These are phyloP conservation scores for Allium sativum DNA, from an alignment of 106 monocot species.

Conservation along the genomic window DNA sequence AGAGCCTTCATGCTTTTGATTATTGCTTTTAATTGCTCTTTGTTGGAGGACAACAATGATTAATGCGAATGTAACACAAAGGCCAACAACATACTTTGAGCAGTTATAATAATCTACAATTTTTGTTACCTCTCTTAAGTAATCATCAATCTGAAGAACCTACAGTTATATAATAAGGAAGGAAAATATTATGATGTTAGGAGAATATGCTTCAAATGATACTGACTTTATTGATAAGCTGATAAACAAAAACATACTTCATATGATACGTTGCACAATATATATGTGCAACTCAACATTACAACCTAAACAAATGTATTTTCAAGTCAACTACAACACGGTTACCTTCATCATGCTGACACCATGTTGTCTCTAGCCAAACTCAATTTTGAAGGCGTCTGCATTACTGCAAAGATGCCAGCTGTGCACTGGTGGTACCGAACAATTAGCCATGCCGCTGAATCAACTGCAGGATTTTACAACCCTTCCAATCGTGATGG, in stretches of 20 bases:
- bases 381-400: constrained; percentile 73
- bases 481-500: constrained; percentile 92
- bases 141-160: too few relatives aligned
- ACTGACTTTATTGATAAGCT: too few relatives aligned
- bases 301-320: too few relatives aligned
- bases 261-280: too few relatives aligned
- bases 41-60: constrained; percentile 35
- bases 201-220: too few relatives aligned
- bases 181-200: too few relatives aligned
- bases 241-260: too few relatives aligned
- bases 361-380: constrained; percentile 64
- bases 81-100: constrained; percentile 26
- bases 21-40: constrained; percentile 25
- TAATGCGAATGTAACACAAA: constrained; percentile 35
- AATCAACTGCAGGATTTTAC: constrained; percentile 82
- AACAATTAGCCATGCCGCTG: constrained; percentile 95
- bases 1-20: constrained; percentile 42
- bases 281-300: too few relatives aligned
- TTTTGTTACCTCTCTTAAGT: too few relatives aligned
- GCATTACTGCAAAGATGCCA: constrained; percentile 70
- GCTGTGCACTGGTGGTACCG: constrained; percentile 98
- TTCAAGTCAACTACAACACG: too few relatives aligned
- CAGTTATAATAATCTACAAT: too few relatives aligned
- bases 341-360: constrained; percentile 86
- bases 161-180: too few relatives aligned